Evolutionary conservation across 805 yeast species (phyloP), one percentile per base, ranked within the genome.

Genomic region (Candida golubevii): DNA sequence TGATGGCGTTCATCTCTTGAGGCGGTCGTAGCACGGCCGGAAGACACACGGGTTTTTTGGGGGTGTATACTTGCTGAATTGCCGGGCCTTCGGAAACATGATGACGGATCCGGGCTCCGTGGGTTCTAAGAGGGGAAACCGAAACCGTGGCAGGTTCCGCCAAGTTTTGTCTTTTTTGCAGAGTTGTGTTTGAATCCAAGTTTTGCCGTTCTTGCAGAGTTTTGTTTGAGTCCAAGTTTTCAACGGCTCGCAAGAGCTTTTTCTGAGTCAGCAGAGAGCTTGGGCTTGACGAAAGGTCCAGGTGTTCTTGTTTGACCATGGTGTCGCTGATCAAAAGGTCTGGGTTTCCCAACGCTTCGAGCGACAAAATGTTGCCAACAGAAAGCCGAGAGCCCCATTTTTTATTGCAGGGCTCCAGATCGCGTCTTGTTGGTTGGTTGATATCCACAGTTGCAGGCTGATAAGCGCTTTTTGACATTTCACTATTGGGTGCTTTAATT

Each of bases 1-100:
- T 46, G 34, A 44, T 41, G 10, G 36, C 39, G 38, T 42, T 38
- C 13, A 38, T 39, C n/a, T 46, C 51, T 26, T 37, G 42, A 12
- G 36, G 50, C 9, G 79, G 78, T 29, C 82, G 59, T 42, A 78
- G 63, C 12, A 77, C 82, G 2, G 81, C 78, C 5, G 83, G 83
- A 2, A 72, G 61, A 54, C 74, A 69, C 46, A 74, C 58, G 6
- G 79, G 77, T 38, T 74, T 62, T 44, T 69, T 75, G 35, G 70
- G 67, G 46, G 70, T 72, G 53, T 76, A 73, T 33, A 77, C 73
- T 48, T 75, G 80, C 49, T 50, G 51, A 34, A 46, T 46, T 11
- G 40, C 48, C 15, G 55, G 51, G 28, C 50, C 56, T 12, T 36
- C 40, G n/a, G 18, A 39, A 7, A 26, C 42, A 12, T 39, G 18